Percentiles rank a stretch among this genome's conserved stretches.
phyloP scores from a whole-genome alignment of 805 yeast genomes.

The Tetrapisispora namnaoensis region DNA sequence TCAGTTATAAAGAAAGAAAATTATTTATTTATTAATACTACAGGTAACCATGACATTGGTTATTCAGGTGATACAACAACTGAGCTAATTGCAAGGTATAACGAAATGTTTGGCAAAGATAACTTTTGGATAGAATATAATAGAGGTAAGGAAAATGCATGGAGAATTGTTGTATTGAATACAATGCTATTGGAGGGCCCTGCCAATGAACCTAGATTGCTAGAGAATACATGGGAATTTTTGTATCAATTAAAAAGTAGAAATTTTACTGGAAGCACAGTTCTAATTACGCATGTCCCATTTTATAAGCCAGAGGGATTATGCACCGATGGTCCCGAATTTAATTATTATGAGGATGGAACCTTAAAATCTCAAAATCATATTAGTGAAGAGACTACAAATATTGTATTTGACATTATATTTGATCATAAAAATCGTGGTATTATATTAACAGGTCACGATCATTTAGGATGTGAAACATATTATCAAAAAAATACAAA shows the following conservation, averaged over 20 bases:
- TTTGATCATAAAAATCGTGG: conserved; percentile 66
- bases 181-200: conserved; percentile 86
- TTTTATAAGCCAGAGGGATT: conserved; percentile 72
- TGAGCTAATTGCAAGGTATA: conserved; percentile 80
- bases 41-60: conserved; percentile 96
- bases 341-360: conserved; percentile 45
- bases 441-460: conserved; percentile 85
- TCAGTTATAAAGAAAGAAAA: conserved; percentile 38
- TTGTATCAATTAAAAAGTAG: conserved; percentile 46
- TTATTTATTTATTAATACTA: conserved; percentile 69
- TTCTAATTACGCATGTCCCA: conserved; percentile 83
- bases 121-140: conserved; percentile 73
- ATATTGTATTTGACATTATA: conserved; percentile 57
- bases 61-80: conserved; percentile 90
- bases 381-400: conserved; percentile 54
- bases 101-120: conserved; percentile 67
- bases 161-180: conserved; percentile 83
- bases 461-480: conserved; percentile 86
- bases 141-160: conserved; percentile 54
- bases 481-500: conserved; percentile 42
- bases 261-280: conserved; percentile 66
- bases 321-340: conserved; percentile 80
- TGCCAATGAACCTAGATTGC: conserved; percentile 62
- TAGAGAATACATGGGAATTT: conserved; percentile 63
- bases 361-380: conserved; percentile 80